A percentile compares a stretch with the other conserved stretches of the same genome.
Conservation (phyloP, 306 rosid genomes). For the Corylus americana region DNA sequence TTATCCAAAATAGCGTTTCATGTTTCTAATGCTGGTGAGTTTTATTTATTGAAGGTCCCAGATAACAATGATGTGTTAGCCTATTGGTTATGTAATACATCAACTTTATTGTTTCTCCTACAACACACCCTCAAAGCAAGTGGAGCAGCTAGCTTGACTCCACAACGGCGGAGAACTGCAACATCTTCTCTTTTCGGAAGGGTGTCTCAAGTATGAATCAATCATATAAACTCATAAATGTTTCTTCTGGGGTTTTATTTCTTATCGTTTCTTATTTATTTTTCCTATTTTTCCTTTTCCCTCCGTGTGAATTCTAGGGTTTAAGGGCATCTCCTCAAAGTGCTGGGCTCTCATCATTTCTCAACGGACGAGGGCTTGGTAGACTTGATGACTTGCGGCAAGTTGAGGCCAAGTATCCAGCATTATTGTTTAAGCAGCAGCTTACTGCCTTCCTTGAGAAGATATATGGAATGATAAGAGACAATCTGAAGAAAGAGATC, state of each 20-base stretch:
- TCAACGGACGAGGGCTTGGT: conserved; percentile 85
- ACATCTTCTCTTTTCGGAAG: conserved; percentile 97
- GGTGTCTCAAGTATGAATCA: conserved; percentile 89
- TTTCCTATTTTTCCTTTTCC: conserved; percentile 20
- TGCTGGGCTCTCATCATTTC: conserved; percentile 88
- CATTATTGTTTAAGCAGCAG: conserved; percentile 95
- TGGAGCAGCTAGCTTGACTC: conserved; percentile 99
- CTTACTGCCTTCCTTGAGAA: conserved; percentile 99
- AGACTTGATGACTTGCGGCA: conserved; percentile 91
- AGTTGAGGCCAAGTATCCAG: conserved; percentile 99
- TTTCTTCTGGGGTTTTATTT: conserved; percentile 5
- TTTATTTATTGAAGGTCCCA: conserved; percentile 63
- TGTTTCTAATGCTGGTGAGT: conserved; percentile 31
- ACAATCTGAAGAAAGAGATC: conserved; percentile 95
- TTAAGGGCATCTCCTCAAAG: conserved; percentile 92
- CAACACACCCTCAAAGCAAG: conserved; percentile 99
- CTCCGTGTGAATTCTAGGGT: conserved; percentile 56
- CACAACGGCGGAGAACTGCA: conserved; percentile 91
- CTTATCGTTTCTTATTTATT: conserved; percentile 13
- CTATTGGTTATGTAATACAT: conserved; percentile 97
- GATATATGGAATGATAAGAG: conserved; percentile 97
- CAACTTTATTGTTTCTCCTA: conserved; percentile 88
- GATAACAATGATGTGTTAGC: conserved; percentile 86
- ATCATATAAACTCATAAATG: conserved; percentile 24
- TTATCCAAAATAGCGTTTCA: conserved; percentile 22